These are phyloP conservation scores for Candida labiduridarum DNA, from an alignment of 1,139 yeast species.

Conservation along the genomic window DNA sequence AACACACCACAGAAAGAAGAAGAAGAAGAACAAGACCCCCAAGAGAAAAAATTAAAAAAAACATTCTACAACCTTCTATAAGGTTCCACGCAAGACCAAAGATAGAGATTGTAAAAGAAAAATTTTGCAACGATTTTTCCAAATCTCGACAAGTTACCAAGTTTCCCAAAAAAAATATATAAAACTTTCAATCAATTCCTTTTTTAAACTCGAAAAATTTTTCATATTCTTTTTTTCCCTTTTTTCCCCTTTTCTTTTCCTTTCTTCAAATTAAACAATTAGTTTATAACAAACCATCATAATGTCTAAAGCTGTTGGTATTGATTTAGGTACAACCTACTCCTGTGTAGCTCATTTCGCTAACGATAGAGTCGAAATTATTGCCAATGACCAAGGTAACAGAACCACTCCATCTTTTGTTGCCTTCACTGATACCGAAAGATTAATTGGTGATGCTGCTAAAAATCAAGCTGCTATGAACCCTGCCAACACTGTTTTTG, in stretches of 20 bases:
- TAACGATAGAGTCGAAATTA: constrained; percentile 69
- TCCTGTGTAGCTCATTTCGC: constrained; percentile 85
- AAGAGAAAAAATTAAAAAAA: constrained; percentile 3
- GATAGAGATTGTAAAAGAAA: not conserved
- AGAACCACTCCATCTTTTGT: constrained; percentile 96
- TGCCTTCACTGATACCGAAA: constrained; percentile 95
- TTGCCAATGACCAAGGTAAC: constrained; percentile 57
- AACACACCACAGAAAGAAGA: not conserved
- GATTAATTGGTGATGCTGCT: constrained; percentile 99
- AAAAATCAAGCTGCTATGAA: constrained; percentile 98
- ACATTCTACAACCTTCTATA: constrained; percentile 9
- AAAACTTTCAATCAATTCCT: constrained; percentile 2
- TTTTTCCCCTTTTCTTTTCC: constrained; percentile 2
- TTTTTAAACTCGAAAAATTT: constrained; percentile 3
- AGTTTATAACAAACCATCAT: constrained; percentile 18
- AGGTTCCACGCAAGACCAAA: constrained; percentile 9
- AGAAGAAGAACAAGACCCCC: too few species aligned
- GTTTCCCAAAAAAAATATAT: constrained; percentile 3
- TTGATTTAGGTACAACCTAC: constrained; percentile 84
- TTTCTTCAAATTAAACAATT: constrained; percentile 3
- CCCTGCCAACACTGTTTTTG: constrained; percentile 96
- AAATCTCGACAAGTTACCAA: constrained; percentile 2
- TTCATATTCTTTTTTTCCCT: constrained; percentile 7
- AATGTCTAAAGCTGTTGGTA: constrained; percentile 75
- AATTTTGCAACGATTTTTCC: constrained; percentile 8